phyloP scores from a whole-genome alignment of 2,329 filamentous ascomycete species.

The Cladosporium velox region DNA sequence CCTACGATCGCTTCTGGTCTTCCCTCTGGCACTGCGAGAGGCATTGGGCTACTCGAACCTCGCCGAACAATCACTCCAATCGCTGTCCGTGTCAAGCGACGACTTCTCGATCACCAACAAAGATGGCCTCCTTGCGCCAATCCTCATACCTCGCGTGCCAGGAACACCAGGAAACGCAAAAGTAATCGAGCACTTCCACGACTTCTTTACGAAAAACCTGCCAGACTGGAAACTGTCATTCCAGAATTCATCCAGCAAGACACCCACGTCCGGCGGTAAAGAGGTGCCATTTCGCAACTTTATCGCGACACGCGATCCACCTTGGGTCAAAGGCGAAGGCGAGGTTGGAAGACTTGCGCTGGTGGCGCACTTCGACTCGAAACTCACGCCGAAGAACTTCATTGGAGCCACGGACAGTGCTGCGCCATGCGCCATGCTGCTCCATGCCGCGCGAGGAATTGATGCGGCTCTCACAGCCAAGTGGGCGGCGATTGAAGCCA shows the following conservation, averaged over 20 bases:
- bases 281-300: constrained; percentile 84
- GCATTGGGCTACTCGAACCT: constrained; percentile 59
- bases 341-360: constrained; percentile 80
- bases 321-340: constrained; percentile 67
- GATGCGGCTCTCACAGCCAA: constrained; percentile 78
- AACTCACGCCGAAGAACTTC: constrained; percentile 78
- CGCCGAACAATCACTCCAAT: constrained; percentile 72
- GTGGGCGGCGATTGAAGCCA: constrained; percentile 71
- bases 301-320: constrained; percentile 84
- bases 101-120: constrained; percentile 69
- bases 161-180: constrained; percentile 74
- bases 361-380: constrained; percentile 92
- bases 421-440: constrained; percentile 88
- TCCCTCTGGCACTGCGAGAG: constrained; percentile 36
- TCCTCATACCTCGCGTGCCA: constrained; percentile 84
- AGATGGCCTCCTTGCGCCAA: constrained; percentile 78
- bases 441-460: constrained; percentile 80
- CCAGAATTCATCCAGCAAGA: constrained; percentile 87
- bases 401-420: constrained; percentile 93
- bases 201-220: constrained; percentile 75
- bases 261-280: constrained; percentile 69
- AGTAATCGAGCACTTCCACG: constrained; percentile 77
- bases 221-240: constrained; percentile 78
- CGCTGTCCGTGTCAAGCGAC: constrained; percentile 67
- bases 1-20: constrained; percentile 26